These are phyloP conservation scores for Aphanomyces euteiches DNA, from an alignment of 352 stramenopile genomes.

Conservation along the genomic window DNA sequence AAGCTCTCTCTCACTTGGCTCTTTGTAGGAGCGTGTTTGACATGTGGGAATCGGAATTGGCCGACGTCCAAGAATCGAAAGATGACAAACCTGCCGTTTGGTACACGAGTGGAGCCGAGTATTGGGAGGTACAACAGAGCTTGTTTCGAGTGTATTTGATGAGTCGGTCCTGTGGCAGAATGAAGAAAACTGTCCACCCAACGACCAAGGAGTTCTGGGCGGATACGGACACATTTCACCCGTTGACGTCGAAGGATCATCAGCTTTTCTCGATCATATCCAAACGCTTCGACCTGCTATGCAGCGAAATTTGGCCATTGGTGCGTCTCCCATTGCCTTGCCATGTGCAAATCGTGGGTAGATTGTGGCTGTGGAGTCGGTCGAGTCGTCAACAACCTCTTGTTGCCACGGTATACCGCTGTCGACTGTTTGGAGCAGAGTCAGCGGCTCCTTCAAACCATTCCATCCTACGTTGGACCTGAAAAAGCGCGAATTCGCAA, in stretches of 20 bases:
- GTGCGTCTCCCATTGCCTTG: constrained; percentile 2
- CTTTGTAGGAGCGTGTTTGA: constrained; percentile 52
- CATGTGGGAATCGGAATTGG: constrained; percentile 69
- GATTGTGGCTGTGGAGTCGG: constrained; percentile 93
- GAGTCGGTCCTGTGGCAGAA: constrained; percentile 50
- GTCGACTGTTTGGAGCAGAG: constrained; percentile 95
- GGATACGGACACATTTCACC: constrained; percentile 83
- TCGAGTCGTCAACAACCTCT: constrained; percentile 91
- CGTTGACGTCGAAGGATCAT: constrained; percentile 73
- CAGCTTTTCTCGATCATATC: constrained; percentile 39
- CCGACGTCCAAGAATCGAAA: constrained; percentile 34
- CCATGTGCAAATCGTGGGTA: constrained; percentile 36
- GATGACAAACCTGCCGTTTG: constrained; percentile 40
- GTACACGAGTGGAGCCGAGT: constrained; percentile 73
- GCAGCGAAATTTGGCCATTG: constrained; percentile 24
- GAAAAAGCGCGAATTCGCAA: constrained; percentile 49
- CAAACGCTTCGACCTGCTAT: constrained; percentile 48
- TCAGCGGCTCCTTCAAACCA: constrained; percentile 80
- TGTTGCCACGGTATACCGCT: constrained; percentile 81
- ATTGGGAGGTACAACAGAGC: constrained; percentile 45
- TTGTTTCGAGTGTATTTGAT: not conserved
- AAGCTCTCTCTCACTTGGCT: not conserved
- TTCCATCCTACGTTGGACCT: constrained; percentile 81
- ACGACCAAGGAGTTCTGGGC: constrained; percentile 92
- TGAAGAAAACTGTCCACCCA: constrained; percentile 87